A percentile compares a stretch with the other conserved stretches of the same genome.
phyloP scores from a whole-genome alignment of 768 basidiomycete species.

The Scleroderma bovista region DNA sequence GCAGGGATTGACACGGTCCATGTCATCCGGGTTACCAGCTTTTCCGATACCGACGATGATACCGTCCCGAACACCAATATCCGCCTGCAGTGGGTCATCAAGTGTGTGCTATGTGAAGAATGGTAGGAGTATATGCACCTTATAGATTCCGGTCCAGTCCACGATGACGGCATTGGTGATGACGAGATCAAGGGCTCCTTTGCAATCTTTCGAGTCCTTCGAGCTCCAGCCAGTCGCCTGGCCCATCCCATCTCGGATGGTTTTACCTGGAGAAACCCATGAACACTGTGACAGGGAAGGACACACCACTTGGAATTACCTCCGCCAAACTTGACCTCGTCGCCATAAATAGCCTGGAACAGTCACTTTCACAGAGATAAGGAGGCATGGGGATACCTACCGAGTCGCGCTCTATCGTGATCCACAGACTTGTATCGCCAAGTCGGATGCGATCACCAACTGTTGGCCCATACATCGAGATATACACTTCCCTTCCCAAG shows the following conservation, averaged over 20 bases:
- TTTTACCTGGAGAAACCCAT: constrained; percentile 64
- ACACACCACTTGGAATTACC: constrained; percentile 38
- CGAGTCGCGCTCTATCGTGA: constrained; percentile 85
- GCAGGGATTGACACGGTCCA: constrained; percentile 67
- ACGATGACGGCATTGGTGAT: constrained; percentile 94
- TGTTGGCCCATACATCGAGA: constrained; percentile 95
- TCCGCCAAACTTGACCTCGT: constrained; percentile 97
- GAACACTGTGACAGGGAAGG: not conserved
- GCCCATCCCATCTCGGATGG: constrained; percentile 95
- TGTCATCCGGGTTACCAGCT: constrained; percentile 92
- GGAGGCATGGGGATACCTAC: constrained; percentile 30
- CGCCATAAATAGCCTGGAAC: constrained; percentile 77
- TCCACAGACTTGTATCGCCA: constrained; percentile 87
- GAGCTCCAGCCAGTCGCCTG: constrained; percentile 74
- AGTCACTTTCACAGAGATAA: not conserved
- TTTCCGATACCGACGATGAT: constrained; percentile 89
- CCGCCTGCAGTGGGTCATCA: constrained; percentile 54
- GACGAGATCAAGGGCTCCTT: constrained; percentile 80
- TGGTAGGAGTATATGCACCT: constrained; percentile 42
- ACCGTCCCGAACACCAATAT: constrained; percentile 87
- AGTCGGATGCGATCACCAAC: constrained; percentile 83
- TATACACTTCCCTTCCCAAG: constrained; percentile 69
- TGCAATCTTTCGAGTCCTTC: too few species aligned
- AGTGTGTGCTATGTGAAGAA: constrained; percentile 1
- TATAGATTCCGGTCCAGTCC: constrained; percentile 95